A percentile compares a stretch with the other conserved stretches of the same genome.
Conservation (phyloP, 345 rosid genomes). For the Combretum micranthum region DNA sequence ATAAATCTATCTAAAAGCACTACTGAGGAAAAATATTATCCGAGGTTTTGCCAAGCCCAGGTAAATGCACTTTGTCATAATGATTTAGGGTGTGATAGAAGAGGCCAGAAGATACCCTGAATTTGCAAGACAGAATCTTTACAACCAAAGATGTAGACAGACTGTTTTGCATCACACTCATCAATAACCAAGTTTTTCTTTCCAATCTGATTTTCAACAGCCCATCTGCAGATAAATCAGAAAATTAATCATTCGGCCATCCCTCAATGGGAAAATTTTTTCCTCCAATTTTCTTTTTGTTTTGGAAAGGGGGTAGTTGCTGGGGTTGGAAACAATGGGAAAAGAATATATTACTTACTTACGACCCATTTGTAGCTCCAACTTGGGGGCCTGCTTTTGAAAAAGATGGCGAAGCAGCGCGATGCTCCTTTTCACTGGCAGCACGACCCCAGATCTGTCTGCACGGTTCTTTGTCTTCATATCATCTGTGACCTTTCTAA, state of each 20-base stretch:
- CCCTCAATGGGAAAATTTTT: no score
- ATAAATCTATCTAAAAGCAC: not conserved
- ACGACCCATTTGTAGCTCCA: conserved; percentile 98
- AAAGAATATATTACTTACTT: conserved; percentile 46
- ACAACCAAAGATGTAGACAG: conserved; percentile 92
- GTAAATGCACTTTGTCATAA: not conserved
- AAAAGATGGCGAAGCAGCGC: conserved; percentile 36
- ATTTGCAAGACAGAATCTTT: conserved; percentile 95
- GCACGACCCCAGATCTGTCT: conserved; percentile 71
- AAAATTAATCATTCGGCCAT: not conserved
- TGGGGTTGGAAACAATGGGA: not conserved
- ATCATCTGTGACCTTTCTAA: conserved; percentile 79
- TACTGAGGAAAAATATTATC: no score
- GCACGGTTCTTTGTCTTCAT: conserved; percentile 85
- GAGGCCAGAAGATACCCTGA: conserved; percentile 40
- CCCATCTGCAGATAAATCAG: conserved; percentile 60
- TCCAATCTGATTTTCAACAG: conserved; percentile 92
- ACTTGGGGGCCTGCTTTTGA: conserved; percentile 78
- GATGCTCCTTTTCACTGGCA: conserved; percentile 44
- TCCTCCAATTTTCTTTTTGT: no score
- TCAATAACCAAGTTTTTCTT: conserved; percentile 73
- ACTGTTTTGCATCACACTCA: conserved; percentile 88
- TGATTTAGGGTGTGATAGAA: not conserved
- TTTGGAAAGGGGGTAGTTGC: no score
- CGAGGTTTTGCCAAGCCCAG: no score